phyloP scores from a whole-genome alignment of 441 rosid species.

The Pelargonium cotyledonis region DNA sequence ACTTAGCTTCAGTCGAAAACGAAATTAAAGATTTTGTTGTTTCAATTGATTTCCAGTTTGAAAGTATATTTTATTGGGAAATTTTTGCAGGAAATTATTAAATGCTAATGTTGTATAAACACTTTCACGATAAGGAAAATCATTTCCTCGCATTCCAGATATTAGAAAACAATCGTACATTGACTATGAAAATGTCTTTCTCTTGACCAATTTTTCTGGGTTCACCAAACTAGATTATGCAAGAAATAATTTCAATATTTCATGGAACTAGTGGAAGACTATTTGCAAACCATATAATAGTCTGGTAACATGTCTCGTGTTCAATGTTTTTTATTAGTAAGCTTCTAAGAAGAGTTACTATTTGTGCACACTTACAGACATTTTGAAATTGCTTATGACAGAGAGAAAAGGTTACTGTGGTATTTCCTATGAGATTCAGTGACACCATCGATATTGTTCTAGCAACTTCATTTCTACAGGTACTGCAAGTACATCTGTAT shows the following conservation, averaged over 20 bases:
- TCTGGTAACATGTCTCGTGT: neutral
- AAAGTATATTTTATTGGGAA: neutral
- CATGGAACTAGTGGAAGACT: neutral
- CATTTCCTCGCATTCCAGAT: neutral
- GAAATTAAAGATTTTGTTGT: too few species aligned
- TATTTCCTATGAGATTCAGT: conserved; percentile 89
- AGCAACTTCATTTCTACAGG: conserved; percentile 91
- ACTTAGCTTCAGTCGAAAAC: too few species aligned
- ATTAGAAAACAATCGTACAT: neutral
- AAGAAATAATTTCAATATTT: neutral
- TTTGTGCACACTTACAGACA: conserved; percentile 8
- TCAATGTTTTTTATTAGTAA: neutral
- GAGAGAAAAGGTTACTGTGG: conserved; percentile 77
- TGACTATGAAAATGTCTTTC: neutral
- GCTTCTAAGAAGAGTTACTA: neutral
- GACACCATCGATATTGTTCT: conserved; percentile 70
- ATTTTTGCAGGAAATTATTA: neutral
- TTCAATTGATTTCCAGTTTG: neutral
- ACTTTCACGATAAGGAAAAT: neutral
- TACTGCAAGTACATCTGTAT: conserved; percentile 19
- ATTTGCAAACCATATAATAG: neutral
- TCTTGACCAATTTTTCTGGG: neutral
- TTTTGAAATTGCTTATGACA: conserved; percentile 28
- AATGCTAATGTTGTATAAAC: too few species aligned
- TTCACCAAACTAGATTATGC: neutral